Conservation (phyloP, 306 rosid genomes). For the Acacia melanoxylon region DNA sequence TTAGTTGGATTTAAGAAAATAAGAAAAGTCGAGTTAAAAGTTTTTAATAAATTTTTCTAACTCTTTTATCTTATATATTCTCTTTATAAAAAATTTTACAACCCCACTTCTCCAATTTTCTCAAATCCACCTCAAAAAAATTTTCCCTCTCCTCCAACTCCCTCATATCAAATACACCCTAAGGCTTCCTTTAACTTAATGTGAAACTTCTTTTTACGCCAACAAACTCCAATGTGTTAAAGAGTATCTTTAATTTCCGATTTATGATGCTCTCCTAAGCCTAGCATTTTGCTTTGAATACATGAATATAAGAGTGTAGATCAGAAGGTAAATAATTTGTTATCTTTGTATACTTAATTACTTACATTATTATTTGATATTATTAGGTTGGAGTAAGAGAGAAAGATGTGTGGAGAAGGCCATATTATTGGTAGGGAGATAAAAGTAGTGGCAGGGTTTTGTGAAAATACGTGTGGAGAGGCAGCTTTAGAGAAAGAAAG, state of each 20-base stretch:
- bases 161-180: too few relatives aligned
- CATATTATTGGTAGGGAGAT: constrained; percentile 35
- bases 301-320: background rate
- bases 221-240: background rate
- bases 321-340: background rate
- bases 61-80: too few relatives aligned
- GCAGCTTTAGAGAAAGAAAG: constrained; percentile 76
- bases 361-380: background rate
- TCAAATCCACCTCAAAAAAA: too few relatives aligned
- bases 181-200: too few relatives aligned
- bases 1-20: too few relatives aligned
- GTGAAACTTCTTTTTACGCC: background rate
- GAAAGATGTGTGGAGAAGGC: background rate
- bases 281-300: background rate
- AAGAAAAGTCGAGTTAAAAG: too few relatives aligned
- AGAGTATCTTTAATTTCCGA: background rate
- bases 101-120: too few relatives aligned
- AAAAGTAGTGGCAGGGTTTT: constrained; percentile 34
- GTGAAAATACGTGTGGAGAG: constrained; percentile 33
- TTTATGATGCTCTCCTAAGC: background rate
- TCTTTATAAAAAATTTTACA: too few relatives aligned
- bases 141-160: too few relatives aligned
- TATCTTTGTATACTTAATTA: background rate
- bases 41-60: too few relatives aligned
- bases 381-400: background rate